Evolutionary conservation across 306 rosid genomes (phyloP).

Genomic region (Inga leiocalycina): DNA sequence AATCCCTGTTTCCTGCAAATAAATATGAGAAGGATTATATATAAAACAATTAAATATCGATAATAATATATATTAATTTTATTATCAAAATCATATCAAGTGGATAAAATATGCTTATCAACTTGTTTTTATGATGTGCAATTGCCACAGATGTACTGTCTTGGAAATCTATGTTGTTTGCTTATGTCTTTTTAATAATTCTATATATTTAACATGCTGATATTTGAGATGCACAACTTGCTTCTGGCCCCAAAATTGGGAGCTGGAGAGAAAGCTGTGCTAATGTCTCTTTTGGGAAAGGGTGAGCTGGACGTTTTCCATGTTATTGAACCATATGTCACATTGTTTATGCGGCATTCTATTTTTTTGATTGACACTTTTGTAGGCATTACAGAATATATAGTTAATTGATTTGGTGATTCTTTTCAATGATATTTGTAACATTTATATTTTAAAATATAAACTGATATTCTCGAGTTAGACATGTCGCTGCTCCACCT

Average conservation of each 20-base stretch:
- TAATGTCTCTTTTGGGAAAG: background rate
- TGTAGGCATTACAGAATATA: constrained; percentile 2
- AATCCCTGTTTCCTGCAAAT: background rate
- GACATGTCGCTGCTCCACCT: background rate
- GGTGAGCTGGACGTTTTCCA: background rate
- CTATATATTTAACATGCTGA: background rate
- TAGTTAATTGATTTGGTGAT: background rate
- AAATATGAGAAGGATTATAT: background rate
- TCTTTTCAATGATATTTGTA: background rate
- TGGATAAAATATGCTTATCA: background rate
- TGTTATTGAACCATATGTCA: background rate
- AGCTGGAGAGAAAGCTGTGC: background rate
- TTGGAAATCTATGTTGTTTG: background rate
- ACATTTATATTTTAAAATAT: background rate
- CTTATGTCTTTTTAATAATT: background rate
- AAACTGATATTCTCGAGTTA: background rate
- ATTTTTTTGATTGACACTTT: background rate
- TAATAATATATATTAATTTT: too few species aligned
- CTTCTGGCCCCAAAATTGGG: constrained; percentile 3
- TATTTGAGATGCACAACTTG: background rate
- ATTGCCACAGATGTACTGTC: background rate
- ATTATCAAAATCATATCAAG: background rate
- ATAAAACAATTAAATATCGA: background rate
- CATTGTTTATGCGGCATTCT: background rate
- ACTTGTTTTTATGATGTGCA: background rate